Percentiles rank a stretch among this genome's conserved stretches.
These are phyloP conservation scores for Rhinocladiella similis DNA, from an alignment of 2,329 filamentous ascomycete genomes.

Conservation along the genomic window DNA sequence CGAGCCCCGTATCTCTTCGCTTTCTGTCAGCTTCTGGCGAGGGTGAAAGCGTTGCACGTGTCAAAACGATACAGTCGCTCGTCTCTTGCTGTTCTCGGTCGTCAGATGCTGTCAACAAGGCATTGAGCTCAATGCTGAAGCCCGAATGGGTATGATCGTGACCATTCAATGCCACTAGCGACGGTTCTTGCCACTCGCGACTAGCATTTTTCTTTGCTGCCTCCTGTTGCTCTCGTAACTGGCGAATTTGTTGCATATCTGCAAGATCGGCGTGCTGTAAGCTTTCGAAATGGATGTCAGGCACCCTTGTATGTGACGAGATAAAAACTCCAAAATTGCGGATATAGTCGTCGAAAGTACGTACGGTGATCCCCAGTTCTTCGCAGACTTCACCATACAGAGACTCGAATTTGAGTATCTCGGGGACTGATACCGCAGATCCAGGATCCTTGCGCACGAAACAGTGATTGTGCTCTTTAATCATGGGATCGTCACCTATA, in stretches of 20 bases:
- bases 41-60: too few species aligned
- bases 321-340: neutral
- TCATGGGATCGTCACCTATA: constrained; percentile 1
- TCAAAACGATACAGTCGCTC: too few species aligned
- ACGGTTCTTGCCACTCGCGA: neutral
- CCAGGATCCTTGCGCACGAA: neutral
- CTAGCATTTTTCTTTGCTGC: neutral
- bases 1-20: too few species aligned
- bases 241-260: neutral
- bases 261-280: neutral
- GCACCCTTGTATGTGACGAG: neutral
- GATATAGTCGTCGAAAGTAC: neutral
- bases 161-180: too few species aligned
- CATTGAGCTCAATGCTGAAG: too few species aligned
- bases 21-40: too few species aligned
- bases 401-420: neutral
- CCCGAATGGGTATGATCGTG: too few species aligned
- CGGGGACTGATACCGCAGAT: neutral
- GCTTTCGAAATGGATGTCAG: neutral
- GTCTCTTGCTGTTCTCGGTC: too few species aligned
- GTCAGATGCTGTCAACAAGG: too few species aligned
- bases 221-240: neutral
- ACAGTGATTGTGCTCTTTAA: neutral
- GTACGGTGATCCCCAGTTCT: neutral
- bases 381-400: neutral